Evolutionary conservation across 257 asterid genomes (phyloP), one percentile per base, ranked within the genome.

Genomic region (Parsonsia alboflavescens): DNA sequence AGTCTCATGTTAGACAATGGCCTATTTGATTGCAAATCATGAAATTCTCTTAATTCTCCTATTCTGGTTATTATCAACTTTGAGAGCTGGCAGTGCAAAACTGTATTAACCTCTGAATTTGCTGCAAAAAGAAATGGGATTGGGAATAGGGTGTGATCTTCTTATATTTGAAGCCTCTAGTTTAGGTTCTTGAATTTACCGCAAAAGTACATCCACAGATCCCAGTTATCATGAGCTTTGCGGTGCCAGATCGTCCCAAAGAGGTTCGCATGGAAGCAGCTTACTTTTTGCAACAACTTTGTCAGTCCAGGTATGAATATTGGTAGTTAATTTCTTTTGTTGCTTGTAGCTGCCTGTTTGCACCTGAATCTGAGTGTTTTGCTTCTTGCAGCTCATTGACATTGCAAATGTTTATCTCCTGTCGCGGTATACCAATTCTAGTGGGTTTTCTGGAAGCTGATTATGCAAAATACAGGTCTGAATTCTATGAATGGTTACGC

Each of bases 241-340:
- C 99, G 28, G 87, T 86, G 75, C 97, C 91, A 71, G 98, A 95
- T 79, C 96, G 93, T 67, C 98, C 97, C 30, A 86, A 91, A 21
- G 99, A 95, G 86, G 86, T 95, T 75, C 98, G 99, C 80, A 88
- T 89, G 88, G 98, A 92, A 89, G 99, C 98, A 69, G 99, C 99
- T 54, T 92, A 74, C 81, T 95, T 95, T 80, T 73, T 95, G 64
- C 98, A 89, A 85, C 99, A 92, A 79, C 99, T 95, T 76, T 95
- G 99, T 82, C 97, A 89, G 76, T 92, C 99, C 73, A 95, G 99
- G 99, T 95, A 68, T 81, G 30, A 71, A 52, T n/a, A 71, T 78
- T 73, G 63, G 73, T 24, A 63, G 52, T 22, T 80, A 24, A 58
- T 12, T 49, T 17, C 71, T 71, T 74, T 24, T 56, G 30, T 75